Conservation (phyloP, 768 basidiomycete species). For the Boletus insuetus region DNA sequence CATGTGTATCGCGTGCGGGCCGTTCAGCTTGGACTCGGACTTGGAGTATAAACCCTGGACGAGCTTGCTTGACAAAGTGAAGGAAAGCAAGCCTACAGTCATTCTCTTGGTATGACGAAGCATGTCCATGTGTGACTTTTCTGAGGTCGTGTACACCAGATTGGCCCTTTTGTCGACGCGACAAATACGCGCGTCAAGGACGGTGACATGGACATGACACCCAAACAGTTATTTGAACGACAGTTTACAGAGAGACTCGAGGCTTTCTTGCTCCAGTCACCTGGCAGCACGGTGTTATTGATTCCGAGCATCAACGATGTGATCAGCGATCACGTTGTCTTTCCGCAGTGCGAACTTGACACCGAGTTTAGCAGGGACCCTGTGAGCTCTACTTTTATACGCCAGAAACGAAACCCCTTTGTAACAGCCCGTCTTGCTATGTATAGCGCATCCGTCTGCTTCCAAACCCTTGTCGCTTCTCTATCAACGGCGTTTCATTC, state of each 20-base stretch:
- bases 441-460: slow-evolving; percentile 70
- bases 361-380: slow-evolving; percentile 44
- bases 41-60: slow-evolving; percentile 72
- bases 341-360: slow-evolving; percentile 74
- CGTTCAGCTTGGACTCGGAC: slow-evolving; percentile 79
- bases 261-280: slow-evolving; percentile 55
- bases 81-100: slow-evolving; percentile 64
- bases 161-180: slow-evolving; percentile 89
- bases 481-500: slow-evolving; percentile 81
- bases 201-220: slow-evolving; percentile 69
- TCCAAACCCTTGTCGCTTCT: slow-evolving; percentile 85
- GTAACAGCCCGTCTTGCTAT: neutral
- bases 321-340: slow-evolving; percentile 74
- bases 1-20: slow-evolving; percentile 77
- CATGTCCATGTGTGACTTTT: neutral
- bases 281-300: slow-evolving; percentile 70
- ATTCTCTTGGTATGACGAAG: slow-evolving; percentile 62
- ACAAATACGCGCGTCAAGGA: slow-evolving; percentile 69
- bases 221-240: slow-evolving; percentile 63
- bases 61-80: slow-evolving; percentile 59
- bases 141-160: slow-evolving; percentile 40
- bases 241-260: slow-evolving; percentile 59
- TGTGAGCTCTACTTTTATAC: slow-evolving; percentile 37
- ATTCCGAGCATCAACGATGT: slow-evolving; percentile 84
- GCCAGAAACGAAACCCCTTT: neutral